A percentile compares a stretch with the other conserved stretches of the same genome.
Conservation (phyloP, 768 basidiomycete genomes). For the Russula lepida region DNA sequence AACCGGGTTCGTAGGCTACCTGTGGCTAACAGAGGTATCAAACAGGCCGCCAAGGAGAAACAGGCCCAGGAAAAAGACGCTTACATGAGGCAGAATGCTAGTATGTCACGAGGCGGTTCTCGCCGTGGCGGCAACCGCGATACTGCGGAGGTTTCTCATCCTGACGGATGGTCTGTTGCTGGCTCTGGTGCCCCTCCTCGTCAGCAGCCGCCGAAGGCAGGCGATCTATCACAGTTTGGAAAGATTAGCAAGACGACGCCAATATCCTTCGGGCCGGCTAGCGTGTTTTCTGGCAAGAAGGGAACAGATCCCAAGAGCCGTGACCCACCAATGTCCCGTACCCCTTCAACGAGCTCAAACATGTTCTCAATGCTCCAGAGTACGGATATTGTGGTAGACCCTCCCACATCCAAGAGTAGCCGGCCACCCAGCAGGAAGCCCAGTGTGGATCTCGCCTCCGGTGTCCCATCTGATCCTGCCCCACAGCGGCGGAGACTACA, state of each 20-base stretch:
- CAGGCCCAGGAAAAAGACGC: conserved; percentile 71
- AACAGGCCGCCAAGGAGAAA: conserved; percentile 82
- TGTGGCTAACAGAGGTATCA: not conserved
- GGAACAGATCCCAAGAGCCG: conserved; percentile 41
- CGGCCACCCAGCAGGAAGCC: conserved; percentile 42
- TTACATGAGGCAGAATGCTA: conserved; percentile 49
- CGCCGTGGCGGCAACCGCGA: conserved; percentile 71
- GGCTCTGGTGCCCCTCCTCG: conserved; percentile 30
- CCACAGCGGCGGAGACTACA: conserved; percentile 62
- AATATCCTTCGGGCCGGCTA: conserved; percentile 76
- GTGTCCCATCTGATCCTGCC: conserved; percentile 38
- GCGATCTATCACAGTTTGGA: conserved; percentile 81
- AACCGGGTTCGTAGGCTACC: not conserved
- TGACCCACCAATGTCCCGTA: conserved; percentile 64
- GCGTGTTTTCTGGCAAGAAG: conserved; percentile 74
- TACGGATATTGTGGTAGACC: conserved; percentile 47
- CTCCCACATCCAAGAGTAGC: conserved; percentile 40
- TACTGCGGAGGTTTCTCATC: conserved; percentile 47
- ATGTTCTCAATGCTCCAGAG: conserved; percentile 83
- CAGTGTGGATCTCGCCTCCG: conserved; percentile 41
- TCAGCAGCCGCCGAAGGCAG: conserved; percentile 64
- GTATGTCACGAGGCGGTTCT: conserved; percentile 88
- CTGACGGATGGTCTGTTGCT: conserved; percentile 74
- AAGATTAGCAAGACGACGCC: conserved; percentile 65
- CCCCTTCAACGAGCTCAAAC: conserved; percentile 63